Conservation (phyloP, 805 yeast species). For the Cyberlindnera amylophila region DNA sequence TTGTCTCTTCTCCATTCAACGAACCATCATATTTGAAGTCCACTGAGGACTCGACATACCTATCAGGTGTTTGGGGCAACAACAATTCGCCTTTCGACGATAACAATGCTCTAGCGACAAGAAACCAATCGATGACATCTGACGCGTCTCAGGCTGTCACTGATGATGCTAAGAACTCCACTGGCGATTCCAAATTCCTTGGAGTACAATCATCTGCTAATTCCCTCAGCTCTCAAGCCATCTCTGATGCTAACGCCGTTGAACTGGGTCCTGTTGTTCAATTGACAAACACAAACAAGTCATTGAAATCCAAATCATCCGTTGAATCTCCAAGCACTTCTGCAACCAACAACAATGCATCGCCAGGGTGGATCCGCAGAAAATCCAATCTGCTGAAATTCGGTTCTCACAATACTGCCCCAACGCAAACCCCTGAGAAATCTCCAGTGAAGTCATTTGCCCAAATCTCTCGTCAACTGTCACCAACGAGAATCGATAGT, state of each 20-base stretch:
- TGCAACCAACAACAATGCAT: constrained; percentile 19
- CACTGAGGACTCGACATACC: neutral
- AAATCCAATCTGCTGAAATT: constrained; percentile 34
- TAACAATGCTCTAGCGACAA: constrained; percentile 7
- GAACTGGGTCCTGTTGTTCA: constrained; percentile 17
- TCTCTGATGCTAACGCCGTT: constrained; percentile 6
- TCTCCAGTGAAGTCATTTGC: constrained; percentile 20
- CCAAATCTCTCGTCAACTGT: constrained; percentile 5
- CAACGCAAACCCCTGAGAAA: constrained; percentile 7
- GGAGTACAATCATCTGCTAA: constrained; percentile 6
- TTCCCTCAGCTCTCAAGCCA: constrained; percentile 15
- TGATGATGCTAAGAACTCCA: neutral
- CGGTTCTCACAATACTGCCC: constrained; percentile 26
- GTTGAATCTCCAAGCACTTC: constrained; percentile 13
- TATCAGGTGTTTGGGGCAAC: constrained; percentile 17
- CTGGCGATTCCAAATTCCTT: constrained; percentile 11
- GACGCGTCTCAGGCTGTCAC: neutral
- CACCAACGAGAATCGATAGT: constrained; percentile 16
- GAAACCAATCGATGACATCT: constrained; percentile 2
- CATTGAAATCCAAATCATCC: constrained; percentile 19
- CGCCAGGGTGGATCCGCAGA: constrained; percentile 36
- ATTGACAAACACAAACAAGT: constrained; percentile 20
- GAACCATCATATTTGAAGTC: neutral
- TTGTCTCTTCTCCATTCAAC: neutral
- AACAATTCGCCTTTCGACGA: constrained; percentile 3